phyloP scores from a whole-genome alignment of 2,329 filamentous ascomycete genomes.

The Didymella glomerata region DNA sequence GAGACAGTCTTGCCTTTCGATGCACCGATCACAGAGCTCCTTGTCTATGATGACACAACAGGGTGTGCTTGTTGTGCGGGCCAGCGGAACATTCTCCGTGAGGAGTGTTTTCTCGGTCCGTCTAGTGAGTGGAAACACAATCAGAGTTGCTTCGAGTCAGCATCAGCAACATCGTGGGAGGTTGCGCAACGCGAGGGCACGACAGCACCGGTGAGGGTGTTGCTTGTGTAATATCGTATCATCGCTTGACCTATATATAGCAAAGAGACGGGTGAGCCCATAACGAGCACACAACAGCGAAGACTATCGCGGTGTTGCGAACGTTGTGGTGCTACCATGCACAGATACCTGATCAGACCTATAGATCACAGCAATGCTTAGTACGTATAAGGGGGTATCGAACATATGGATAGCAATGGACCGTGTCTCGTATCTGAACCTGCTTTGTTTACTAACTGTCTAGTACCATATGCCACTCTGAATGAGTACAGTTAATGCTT shows the following conservation, averaged over 20 bases:
- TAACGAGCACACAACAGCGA: not conserved
- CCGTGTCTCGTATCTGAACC: not conserved
- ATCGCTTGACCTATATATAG: conserved; percentile 13
- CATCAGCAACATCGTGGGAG: conserved; percentile 9
- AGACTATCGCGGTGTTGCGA: conserved; percentile 4
- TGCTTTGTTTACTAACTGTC: too few species aligned
- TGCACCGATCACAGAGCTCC: not conserved
- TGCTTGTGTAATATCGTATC: conserved; percentile 14
- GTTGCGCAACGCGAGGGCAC: not conserved
- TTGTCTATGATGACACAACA: not conserved
- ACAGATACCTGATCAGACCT: not conserved
- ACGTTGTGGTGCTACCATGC: conserved; percentile 12
- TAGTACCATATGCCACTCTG: not conserved
- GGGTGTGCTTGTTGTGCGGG: not conserved
- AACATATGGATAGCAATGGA: not conserved
- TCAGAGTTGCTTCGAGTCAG: conserved; percentile 6
- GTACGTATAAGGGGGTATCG: not conserved
- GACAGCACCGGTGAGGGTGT: conserved; percentile 11
- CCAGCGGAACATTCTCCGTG: not conserved
- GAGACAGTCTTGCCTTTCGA: not conserved
- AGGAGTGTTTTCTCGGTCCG: not conserved
- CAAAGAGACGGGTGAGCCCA: not conserved
- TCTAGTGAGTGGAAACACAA: not conserved
- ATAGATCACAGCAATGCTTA: not conserved
- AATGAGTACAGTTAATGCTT: too few species aligned